Base-by-base conservation (phyloP, 495 filamentous ascomycete genomes). In the Glonium stellatum region DNA sequence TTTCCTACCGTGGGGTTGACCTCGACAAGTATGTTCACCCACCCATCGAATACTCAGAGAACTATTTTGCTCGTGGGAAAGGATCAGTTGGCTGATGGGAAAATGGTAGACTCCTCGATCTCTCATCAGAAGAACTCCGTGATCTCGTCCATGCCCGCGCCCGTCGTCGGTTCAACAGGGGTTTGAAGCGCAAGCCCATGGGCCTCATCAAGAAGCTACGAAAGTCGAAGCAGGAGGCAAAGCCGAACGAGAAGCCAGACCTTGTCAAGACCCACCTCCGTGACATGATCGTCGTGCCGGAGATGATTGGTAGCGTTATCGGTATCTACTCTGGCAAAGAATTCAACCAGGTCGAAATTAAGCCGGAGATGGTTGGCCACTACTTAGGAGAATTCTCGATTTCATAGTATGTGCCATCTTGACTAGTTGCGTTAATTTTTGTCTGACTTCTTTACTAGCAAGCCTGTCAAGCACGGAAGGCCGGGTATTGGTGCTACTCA, bases 401-500 rank as follows among this genome's bases (percentile, higher is more conserved):
- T 79, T 90, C 90, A 79, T 98, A 98, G 91, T 96, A 87, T 71
- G 91, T 90, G 61, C 37, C 22, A 44, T 13, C 48, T 27, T 39
- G 23, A 13, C 12, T 23, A n/a, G 25, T 5, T 12, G 9, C 36
- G 47, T 55, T 52, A 39, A 31, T 49, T 46, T 0, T 37, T 53
- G 44, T 18, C 62, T 73, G 78, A 77, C 77, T 62, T 69, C 53
- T 60, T 62, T 60, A 60, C 73, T 72, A 96, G 91, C 87, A 95
- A 93, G 81, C 93, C 93, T 69, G 93, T 98, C 83, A 98, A 97
- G 89, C 93, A 98, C 86, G 93, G 93, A 85, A 81, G 93, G 79
- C 93, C 93, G 71, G 93, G 93, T 96, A 98, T 98, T 78, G 93
- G 93, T 92, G 93, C 93, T 71, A 98, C 93, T 67, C 93, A 98